phyloP scores from a whole-genome alignment of 352 stramenopile species.

The Pythium sukuiense region DNA sequence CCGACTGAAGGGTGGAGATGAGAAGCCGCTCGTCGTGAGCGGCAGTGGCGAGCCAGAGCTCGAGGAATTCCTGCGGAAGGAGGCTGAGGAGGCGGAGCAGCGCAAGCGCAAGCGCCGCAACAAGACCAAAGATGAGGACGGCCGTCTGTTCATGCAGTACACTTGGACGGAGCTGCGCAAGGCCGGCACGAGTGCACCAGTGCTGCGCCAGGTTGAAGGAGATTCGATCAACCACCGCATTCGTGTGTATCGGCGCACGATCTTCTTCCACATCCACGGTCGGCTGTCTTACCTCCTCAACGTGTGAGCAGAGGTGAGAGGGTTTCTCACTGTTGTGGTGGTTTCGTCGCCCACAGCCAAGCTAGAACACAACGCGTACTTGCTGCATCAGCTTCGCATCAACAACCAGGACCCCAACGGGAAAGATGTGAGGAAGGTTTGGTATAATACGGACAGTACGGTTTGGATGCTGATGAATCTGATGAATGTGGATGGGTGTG shows the following conservation, averaged over 20 bases:
- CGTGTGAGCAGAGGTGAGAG: background rate
- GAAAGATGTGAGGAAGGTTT: constrained; percentile 49
- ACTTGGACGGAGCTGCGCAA: constrained; percentile 61
- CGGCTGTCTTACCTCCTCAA: background rate
- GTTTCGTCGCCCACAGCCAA: constrained; percentile 36
- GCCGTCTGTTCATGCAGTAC: constrained; percentile 79
- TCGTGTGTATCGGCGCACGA: constrained; percentile 62
- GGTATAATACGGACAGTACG: background rate
- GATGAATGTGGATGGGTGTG: too few relatives aligned
- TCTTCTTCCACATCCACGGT: constrained; percentile 83
- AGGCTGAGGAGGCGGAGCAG: constrained; percentile 36
- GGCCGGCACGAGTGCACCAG: constrained; percentile 54
- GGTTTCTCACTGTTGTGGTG: background rate
- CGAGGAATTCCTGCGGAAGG: constrained; percentile 53
- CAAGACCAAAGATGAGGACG: constrained; percentile 35
- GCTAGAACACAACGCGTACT: constrained; percentile 65
- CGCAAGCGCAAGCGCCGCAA: constrained; percentile 36
- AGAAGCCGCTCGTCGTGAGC: constrained; percentile 13
- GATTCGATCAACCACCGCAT: constrained; percentile 70
- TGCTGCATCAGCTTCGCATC: constrained; percentile 59
- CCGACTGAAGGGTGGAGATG: background rate
- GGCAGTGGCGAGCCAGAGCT: constrained; percentile 39
- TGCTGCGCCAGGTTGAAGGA: constrained; percentile 69
- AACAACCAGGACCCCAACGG: constrained; percentile 70
- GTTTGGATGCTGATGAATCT: background rate